These are phyloP conservation scores for Phlebopus sp. DNA, from an alignment of 1,284 basidiomycete species.

Conservation along the genomic window DNA sequence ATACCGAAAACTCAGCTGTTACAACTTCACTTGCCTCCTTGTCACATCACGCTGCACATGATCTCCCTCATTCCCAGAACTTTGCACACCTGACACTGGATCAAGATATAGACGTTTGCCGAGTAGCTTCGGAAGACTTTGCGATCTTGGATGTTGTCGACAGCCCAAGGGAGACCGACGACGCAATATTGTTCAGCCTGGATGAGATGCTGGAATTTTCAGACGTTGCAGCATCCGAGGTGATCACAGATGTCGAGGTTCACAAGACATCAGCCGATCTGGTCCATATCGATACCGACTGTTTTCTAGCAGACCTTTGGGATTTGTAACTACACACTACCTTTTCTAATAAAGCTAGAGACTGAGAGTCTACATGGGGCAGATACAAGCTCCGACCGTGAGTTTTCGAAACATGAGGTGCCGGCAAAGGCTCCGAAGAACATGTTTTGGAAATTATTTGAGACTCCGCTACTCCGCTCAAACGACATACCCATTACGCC, in stretches of 20 bases:
- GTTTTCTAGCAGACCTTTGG: slow-evolving; percentile 11
- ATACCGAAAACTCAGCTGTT: slow-evolving; percentile 13
- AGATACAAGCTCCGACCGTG: slow-evolving; percentile 27
- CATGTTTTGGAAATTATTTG: slow-evolving; percentile 18
- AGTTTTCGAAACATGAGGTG: slow-evolving; percentile 17
- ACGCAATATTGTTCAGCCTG: slow-evolving; percentile 15
- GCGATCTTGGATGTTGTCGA: slow-evolving; percentile 13
- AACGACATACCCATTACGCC: slow-evolving; percentile 16
- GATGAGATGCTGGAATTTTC: slow-evolving; percentile 7
- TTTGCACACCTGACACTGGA: slow-evolving; percentile 17
- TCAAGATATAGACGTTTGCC: slow-evolving; percentile 6
- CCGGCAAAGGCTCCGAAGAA: slow-evolving; percentile 21
- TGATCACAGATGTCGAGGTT: too few relatives aligned
- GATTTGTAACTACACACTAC: slow-evolving; percentile 3
- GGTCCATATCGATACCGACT: background rate
- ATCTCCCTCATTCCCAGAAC: slow-evolving; percentile 8
- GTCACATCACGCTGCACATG: slow-evolving; percentile 13
- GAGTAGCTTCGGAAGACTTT: slow-evolving; percentile 10
- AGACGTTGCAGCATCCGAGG: too few relatives aligned
- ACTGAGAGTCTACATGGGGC: background rate
- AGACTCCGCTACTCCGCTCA: slow-evolving; percentile 30
- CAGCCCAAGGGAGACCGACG: background rate
- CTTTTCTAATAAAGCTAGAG: background rate
- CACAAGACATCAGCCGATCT: slow-evolving; percentile 7
- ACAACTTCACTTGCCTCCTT: slow-evolving; percentile 3